Evolutionary conservation across 169 alveolate species (phyloP), one percentile per base, ranked within the genome.

Genomic region (Sarcocystis neurona): DNA sequence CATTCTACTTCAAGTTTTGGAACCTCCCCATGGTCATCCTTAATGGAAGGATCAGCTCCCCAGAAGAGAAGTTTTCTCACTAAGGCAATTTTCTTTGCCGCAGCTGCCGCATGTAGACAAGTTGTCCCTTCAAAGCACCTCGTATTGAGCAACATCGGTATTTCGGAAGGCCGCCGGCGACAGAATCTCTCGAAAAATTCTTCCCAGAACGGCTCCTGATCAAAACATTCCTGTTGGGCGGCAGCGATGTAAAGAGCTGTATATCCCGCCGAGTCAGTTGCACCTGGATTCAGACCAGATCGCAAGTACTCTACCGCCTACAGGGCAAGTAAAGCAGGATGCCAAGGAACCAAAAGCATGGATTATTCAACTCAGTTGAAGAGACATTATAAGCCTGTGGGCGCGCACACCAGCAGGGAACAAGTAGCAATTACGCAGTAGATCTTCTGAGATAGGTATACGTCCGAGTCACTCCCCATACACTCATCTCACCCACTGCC

Each of bases 151-250:
- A 72, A 53, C 2, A 53, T 1, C 3, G 50, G 82, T 2, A 39
- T 27, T 39, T 72, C 82, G 12, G 5, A 53, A 53, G 82, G 82
- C 41, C 34, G 34, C 46, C 56, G 41, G 58, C 34, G 27, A 43
- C 82, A 72, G 53, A 4, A 72, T 0, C 2, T 47, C 34, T 37
- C 82, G 82, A 72, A 72, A 43, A 72, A 72, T 56, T 15, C 82
- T 12, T 72, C 82, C 82, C 82, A 72, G 46, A 72, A 72, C 37
- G 82, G 82, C 53, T 72, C 82, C 82, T 72, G 82, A 12, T 72
- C 82, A 32, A 72, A 72, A 32, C 56, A 72, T 18, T 72, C 82
- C 5, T n/a, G 58, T 18, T 72, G 82, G 10, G 10, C n/a, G 1
- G 58, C 1, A 18, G 82, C 82, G 12, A 39, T 39, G 0, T 39